A percentile compares a stretch with the other conserved stretches of the same genome.
Conservation (phyloP, 805 yeast genomes). For the Metschnikowia similis region DNA sequence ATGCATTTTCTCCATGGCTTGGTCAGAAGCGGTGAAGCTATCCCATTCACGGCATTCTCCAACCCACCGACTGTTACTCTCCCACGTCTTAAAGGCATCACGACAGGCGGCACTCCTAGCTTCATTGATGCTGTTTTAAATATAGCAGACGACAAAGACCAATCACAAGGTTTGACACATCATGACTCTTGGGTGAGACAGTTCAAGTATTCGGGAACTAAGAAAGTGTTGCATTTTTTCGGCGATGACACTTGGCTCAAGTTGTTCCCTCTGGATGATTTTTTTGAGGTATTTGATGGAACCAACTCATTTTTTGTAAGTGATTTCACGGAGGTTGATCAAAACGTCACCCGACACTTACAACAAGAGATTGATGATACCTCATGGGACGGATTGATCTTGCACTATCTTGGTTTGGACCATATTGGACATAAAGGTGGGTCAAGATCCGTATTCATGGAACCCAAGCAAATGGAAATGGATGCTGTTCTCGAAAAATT, state of each 20-base stretch:
- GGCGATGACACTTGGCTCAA: slow-evolving; percentile 99
- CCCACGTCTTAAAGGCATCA: slow-evolving; percentile 87
- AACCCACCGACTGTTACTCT: slow-evolving; percentile 96
- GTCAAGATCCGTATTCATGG: slow-evolving; percentile 76
- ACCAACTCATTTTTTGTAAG: slow-evolving; percentile 92
- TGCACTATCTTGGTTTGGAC: slow-evolving; percentile 91
- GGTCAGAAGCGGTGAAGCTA: slow-evolving; percentile 61
- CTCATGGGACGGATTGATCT: slow-evolving; percentile 79
- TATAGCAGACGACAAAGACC: slow-evolving; percentile 83
- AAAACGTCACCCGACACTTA: slow-evolving; percentile 86
- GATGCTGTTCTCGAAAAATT: slow-evolving; percentile 58
- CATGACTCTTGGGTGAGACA: slow-evolving; percentile 91
- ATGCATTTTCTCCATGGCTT: slow-evolving; percentile 67
- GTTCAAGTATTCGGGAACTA: slow-evolving; percentile 33
- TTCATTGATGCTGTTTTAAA: slow-evolving; percentile 92
- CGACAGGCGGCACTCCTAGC: slow-evolving; percentile 93
- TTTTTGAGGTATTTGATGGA: slow-evolving; percentile 70
- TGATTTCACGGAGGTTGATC: slow-evolving; percentile 91
- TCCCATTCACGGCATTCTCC: slow-evolving; percentile 88
- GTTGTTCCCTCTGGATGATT: slow-evolving; percentile 58
- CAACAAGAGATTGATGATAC: slow-evolving; percentile 47
- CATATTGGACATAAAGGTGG: slow-evolving; percentile 99
- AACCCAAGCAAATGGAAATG: slow-evolving; percentile 80
- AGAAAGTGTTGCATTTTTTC: slow-evolving; percentile 64
- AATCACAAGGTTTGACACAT: slow-evolving; percentile 58